Evolutionary conservation across 306 rosid genomes (phyloP).

Genomic region (Vigna mungo): DNA sequence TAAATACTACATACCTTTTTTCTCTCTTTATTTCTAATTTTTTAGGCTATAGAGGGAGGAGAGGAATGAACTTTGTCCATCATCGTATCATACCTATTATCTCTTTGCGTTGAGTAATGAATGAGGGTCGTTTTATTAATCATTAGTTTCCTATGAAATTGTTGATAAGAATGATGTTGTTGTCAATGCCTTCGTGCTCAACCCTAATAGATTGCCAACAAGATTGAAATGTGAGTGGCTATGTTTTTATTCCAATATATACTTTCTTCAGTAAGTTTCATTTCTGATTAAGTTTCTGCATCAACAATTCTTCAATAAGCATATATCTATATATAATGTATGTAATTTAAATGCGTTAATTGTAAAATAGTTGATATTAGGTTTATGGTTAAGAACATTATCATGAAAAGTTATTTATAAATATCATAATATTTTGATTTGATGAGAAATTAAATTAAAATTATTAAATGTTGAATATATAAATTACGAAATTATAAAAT

Average conservation of each 20-base stretch:
- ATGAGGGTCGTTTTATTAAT: not conserved
- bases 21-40: too few relatives aligned
- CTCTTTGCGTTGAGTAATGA: not conserved
- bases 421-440: too few relatives aligned
- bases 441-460: too few relatives aligned
- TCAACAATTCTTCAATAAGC: not conserved
- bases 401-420: too few relatives aligned
- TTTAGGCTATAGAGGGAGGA: too few relatives aligned
- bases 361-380: too few relatives aligned
- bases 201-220: not conserved
- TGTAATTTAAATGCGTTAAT: too few relatives aligned
- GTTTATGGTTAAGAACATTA: too few relatives aligned
- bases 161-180: conserved; percentile 2
- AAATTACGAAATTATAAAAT: too few relatives aligned
- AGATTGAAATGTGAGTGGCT: not conserved
- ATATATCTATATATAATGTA: too few relatives aligned
- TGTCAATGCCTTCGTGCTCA: conserved; percentile 16
- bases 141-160: conserved; percentile 11
- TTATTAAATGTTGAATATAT: too few relatives aligned
- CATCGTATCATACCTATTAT: not conserved
- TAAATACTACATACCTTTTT: too few relatives aligned
- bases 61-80: not conserved
- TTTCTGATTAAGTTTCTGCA: conserved; percentile 6
- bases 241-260: not conserved
- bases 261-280: conserved; percentile 20